Evolutionary conservation across 2,329 filamentous ascomycete genomes (phyloP).

Genomic region (Colletotrichum graminicola): DNA sequence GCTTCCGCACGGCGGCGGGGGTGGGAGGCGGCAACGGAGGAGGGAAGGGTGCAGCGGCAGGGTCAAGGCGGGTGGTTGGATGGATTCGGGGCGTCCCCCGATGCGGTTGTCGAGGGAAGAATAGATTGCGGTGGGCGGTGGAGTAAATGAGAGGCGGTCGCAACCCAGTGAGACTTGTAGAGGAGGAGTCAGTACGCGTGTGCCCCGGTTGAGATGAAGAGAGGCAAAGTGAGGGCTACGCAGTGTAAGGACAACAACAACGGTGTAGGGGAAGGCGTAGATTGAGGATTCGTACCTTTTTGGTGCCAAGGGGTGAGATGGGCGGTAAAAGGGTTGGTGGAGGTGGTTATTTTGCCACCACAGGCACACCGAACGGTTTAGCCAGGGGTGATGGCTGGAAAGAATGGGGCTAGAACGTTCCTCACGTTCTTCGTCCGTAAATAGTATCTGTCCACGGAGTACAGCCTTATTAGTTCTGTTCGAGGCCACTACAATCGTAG

Average conservation of each 20-base stretch:
- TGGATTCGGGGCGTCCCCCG: slow-evolving; percentile 29
- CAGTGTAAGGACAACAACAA: too few relatives aligned
- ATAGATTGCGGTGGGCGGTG: slow-evolving; percentile 40
- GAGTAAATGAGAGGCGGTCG: slow-evolving; percentile 22
- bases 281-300: not conserved
- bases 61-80: slow-evolving; percentile 36
- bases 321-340: not conserved
- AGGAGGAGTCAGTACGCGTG: slow-evolving; percentile 20
- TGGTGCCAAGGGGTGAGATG: not conserved
- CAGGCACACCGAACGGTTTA: too few relatives aligned
- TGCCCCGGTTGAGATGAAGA: slow-evolving; percentile 21
- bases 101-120: slow-evolving; percentile 31
- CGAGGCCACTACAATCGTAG: too few relatives aligned
- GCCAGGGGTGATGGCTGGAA: too few relatives aligned
- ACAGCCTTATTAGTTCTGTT: too few relatives aligned
- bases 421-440: too few relatives aligned
- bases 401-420: too few relatives aligned
- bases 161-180: slow-evolving; percentile 32
- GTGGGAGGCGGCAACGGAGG: slow-evolving; percentile 21
- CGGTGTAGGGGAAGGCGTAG: not conserved
- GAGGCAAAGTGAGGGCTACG: not conserved
- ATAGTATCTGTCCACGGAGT: too few relatives aligned
- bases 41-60: slow-evolving; percentile 29
- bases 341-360: slow-evolving; percentile 7
- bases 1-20: slow-evolving; percentile 17